Conservation (phyloP, 2,329 filamentous ascomycete genomes). For the Ceratocystis albifundus region DNA sequence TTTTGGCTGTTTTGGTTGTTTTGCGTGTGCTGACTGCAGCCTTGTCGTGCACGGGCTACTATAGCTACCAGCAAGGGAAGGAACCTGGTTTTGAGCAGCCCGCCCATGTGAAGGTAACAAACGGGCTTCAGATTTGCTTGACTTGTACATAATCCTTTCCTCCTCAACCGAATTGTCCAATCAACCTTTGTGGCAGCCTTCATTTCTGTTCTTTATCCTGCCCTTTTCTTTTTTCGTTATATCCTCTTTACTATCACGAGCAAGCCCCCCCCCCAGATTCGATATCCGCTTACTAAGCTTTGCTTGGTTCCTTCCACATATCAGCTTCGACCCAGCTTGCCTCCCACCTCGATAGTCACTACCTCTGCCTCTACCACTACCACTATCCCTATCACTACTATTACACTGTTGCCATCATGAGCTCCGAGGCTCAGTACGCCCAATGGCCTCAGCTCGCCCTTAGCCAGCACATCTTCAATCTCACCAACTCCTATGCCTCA, state of each 20-base stretch:
- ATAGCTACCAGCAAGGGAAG: slow-evolving; percentile 16
- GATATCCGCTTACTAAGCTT: slow-evolving; percentile 2
- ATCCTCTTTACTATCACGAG: background rate
- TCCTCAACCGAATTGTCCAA: too few species aligned
- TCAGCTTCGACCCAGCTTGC: too few species aligned
- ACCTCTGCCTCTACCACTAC: background rate
- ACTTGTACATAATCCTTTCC: background rate
- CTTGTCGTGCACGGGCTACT: slow-evolving; percentile 21
- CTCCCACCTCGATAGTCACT: slow-evolving; percentile 1
- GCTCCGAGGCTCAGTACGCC: slow-evolving; percentile 72
- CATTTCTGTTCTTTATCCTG: background rate
- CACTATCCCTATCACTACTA: background rate
- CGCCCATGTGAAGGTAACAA: background rate
- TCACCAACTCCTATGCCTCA: slow-evolving; percentile 67
- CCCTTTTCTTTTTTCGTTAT: background rate
- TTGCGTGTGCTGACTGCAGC: slow-evolving; percentile 23
- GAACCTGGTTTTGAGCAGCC: slow-evolving; percentile 3
- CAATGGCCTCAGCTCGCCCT: slow-evolving; percentile 74
- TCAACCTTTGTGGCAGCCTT: background rate
- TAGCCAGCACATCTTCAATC: slow-evolving; percentile 74
- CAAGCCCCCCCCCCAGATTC: background rate
- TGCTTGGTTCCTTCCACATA: background rate
- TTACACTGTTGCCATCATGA: slow-evolving; percentile 42
- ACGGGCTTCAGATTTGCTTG: background rate
- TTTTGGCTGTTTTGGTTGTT: background rate